Evolutionary conservation across 208 protist genomes (phyloP).

Genomic region (Acanthamoeba healyi): DNA sequence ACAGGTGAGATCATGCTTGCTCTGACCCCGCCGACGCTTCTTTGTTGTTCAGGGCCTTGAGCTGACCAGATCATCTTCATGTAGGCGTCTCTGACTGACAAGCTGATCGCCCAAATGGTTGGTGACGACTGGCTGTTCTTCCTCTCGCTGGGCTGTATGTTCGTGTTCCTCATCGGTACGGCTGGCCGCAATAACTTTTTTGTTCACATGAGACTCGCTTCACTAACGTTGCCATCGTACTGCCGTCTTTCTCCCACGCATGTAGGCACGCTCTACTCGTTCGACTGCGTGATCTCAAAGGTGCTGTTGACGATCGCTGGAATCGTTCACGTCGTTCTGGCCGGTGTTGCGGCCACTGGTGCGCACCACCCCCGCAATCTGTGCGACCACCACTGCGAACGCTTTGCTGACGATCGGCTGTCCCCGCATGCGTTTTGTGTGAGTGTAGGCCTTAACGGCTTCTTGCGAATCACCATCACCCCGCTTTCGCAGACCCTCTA

Average conservation of each 20-base stretch:
- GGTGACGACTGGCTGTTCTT: slow-evolving; percentile 56
- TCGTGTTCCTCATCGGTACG: slow-evolving; percentile 57
- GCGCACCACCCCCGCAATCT: background rate
- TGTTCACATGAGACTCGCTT: background rate
- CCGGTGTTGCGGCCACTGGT: slow-evolving; percentile 33
- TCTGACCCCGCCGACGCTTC: background rate
- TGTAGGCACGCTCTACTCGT: slow-evolving; percentile 41
- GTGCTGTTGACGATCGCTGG: slow-evolving; percentile 13
- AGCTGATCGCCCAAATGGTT: slow-evolving; percentile 56
- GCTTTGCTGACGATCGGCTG: too few species aligned
- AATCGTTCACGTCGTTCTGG: slow-evolving; percentile 25
- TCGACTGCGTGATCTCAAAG: slow-evolving; percentile 58
- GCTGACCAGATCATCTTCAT: background rate
- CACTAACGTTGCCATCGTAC: background rate
- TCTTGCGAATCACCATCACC: slow-evolving; percentile 26
- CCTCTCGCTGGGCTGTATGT: slow-evolving; percentile 38
- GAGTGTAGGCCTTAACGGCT: background rate
- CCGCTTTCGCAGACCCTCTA: slow-evolving; percentile 58
- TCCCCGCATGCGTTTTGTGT: too few species aligned
- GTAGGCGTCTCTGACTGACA: slow-evolving; percentile 28
- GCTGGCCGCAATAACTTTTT: too few species aligned
- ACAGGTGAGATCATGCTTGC: background rate
- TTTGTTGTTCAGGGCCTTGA: background rate
- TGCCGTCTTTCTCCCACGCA: background rate
- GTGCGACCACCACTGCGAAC: too few species aligned